Base-by-base conservation (phyloP, 306 rosid species). In the Erythrophleum fordii region DNA sequence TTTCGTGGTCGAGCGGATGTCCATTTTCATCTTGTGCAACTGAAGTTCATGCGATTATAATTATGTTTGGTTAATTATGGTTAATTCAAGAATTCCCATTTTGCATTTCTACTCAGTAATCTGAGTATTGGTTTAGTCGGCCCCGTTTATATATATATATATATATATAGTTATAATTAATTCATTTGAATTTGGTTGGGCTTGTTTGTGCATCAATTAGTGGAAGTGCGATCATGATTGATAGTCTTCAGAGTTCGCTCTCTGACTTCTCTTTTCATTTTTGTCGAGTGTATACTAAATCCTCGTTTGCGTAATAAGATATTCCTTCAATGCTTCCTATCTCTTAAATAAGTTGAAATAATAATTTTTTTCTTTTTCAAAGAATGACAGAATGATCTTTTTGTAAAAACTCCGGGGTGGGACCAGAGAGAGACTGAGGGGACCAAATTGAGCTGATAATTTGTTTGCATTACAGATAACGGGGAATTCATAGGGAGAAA, bases 131-230 rank as follows among this genome's bases (percentile, higher is more conserved):
- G 11, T 51, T 39, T 12, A 6, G 45, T 51, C 20, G 45, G 14
- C 23, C 17, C 7, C 8, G 72, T n/a, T 13, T 49, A 2, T 65
- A 3, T 11, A 4, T 49, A 8, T 11, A 9, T 56, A 69, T 3
- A 53, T 22, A 31, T 52, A 48, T 31, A 13, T 1, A 9, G 11
- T 68, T 28, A 11, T n/a, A 2, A 5, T 55, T 56, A 4, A 17
- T 8, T 61, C 73, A 26, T 28, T 80, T 80, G 59, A 25, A 11
- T 64, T 26, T 53, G 12, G 48, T 8, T 56, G 82, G 55, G 22
- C 25, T 28, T 49, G 5, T 35, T 11, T 12, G 46, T 4, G 72
- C 48, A 70, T 53, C 64, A 6, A 25, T 49, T 73, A 17, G 22
- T 65, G 61, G 14, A 26, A 8, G 9, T 12, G 22, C 6, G 11